phyloP scores from a whole-genome alignment of 2,329 filamentous ascomycete species.

The Elsinoe batatas region DNA sequence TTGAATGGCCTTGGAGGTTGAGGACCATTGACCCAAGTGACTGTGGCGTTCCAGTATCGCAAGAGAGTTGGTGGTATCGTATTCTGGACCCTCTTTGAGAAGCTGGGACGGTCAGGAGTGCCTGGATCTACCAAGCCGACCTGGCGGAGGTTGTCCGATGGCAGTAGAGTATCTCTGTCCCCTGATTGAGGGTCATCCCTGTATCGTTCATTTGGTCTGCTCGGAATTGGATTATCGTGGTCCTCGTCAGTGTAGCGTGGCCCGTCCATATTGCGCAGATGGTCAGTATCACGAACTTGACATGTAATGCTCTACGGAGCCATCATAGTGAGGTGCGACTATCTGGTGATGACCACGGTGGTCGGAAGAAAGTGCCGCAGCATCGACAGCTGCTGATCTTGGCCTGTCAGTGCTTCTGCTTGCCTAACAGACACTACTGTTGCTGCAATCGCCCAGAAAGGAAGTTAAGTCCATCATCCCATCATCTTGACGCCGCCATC shows the following conservation, averaged over 20 bases:
- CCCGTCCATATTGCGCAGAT: neutral
- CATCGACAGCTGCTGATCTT: neutral
- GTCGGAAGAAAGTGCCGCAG: conserved; percentile 8
- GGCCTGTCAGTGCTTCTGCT: neutral
- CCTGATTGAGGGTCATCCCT: conserved; percentile 22
- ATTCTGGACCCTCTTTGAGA: conserved; percentile 20
- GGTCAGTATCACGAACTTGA: neutral
- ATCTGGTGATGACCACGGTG: neutral
- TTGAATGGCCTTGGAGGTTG: conserved; percentile 39
- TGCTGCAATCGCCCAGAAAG: no score
- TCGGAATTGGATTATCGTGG: conserved; percentile 16
- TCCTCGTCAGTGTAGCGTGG: conserved; percentile 7
- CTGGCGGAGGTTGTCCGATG: conserved; percentile 18
- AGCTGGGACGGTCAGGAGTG: conserved; percentile 15
- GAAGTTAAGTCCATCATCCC: conserved; percentile 1
- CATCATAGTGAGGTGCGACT: neutral
- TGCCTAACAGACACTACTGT: no score
- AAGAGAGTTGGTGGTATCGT: conserved; percentile 22
- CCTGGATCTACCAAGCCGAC: conserved; percentile 14
- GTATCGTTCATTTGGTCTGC: conserved; percentile 20
- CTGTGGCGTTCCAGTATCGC: conserved; percentile 10
- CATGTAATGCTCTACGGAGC: no score
- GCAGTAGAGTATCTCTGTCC: conserved; percentile 22
- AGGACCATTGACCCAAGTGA: conserved; percentile 40
- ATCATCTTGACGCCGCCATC: conserved; percentile 11